Conservation (phyloP, 768 basidiomycete species). For the Panaeolus cyanescens region DNA sequence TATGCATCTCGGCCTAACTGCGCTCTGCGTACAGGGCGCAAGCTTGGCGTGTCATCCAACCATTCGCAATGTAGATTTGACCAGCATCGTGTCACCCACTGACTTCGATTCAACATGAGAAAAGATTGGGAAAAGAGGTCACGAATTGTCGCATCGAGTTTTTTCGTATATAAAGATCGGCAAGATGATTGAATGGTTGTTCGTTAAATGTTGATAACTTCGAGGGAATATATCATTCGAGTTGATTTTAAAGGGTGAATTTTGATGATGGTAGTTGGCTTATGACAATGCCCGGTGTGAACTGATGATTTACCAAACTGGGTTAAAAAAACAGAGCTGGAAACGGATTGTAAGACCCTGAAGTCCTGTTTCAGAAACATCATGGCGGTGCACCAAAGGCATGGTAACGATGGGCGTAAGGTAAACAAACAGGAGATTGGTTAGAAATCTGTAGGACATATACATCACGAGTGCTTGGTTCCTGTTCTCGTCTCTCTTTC, state of each 20-base stretch:
- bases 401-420: not conserved
- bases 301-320: not conserved
- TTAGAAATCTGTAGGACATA: not conserved
- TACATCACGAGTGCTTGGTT: not conserved
- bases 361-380: conserved; percentile 3
- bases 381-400: conserved; percentile 1
- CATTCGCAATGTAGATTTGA: no score
- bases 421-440: not conserved
- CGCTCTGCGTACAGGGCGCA: not conserved
- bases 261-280: not conserved
- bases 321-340: not conserved
- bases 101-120: not conserved
- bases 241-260: no score
- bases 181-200: not conserved
- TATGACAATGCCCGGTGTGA: not conserved
- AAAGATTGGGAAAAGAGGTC: not conserved
- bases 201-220: not conserved
- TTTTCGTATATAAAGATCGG: not conserved
- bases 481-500: not conserved
- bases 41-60: not conserved
- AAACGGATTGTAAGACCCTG: not conserved
- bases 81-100: no score
- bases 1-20: no score
- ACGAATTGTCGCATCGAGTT: not conserved
- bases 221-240: not conserved